Evolutionary conservation across 2,329 filamentous ascomycete genomes (phyloP).

Genomic region (Aspergillus unguis): DNA sequence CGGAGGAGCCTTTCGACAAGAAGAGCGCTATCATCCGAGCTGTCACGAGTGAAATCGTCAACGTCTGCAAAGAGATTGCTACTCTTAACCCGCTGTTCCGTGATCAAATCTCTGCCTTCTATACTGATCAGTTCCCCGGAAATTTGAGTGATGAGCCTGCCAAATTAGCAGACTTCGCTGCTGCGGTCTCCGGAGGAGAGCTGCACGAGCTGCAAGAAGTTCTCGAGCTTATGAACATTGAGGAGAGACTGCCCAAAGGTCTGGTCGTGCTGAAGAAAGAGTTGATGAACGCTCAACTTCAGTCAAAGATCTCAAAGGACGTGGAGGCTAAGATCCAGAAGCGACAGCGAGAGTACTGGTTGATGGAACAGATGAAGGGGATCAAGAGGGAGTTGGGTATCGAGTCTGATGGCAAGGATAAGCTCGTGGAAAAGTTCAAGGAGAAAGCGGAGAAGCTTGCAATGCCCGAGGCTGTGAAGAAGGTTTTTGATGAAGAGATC

Average conservation of each 20-base stretch:
- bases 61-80: conserved; percentile 96
- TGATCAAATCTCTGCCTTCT: conserved; percentile 96
- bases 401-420: conserved; percentile 97
- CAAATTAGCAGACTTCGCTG: conserved; percentile 94
- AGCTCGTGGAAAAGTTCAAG: conserved; percentile 94
- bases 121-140: conserved; percentile 88
- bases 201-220: conserved; percentile 90
- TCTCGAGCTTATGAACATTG: conserved; percentile 81
- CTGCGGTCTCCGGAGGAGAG: conserved; percentile 92
- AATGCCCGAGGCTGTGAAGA: conserved; percentile 95
- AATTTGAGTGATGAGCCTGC: conserved; percentile 94
- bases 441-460: conserved; percentile 90
- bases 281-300: conserved; percentile 94
- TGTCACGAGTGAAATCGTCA: conserved; percentile 95
- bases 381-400: conserved; percentile 93
- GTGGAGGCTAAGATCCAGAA: conserved; percentile 98
- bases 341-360: conserved; percentile 93
- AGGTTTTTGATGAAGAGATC: conserved; percentile 96
- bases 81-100: conserved; percentile 91
- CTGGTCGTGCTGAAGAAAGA: conserved; percentile 94
- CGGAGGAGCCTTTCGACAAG: conserved; percentile 83
- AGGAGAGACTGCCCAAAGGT: conserved; percentile 87
- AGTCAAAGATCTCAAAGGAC: conserved; percentile 96
- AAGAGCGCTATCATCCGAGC: conserved; percentile 86
- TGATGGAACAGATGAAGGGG: conserved; percentile 99